Evolutionary conservation across 2,329 filamentous ascomycete species (phyloP).

Genomic region (Bipolaris oryzae): DNA sequence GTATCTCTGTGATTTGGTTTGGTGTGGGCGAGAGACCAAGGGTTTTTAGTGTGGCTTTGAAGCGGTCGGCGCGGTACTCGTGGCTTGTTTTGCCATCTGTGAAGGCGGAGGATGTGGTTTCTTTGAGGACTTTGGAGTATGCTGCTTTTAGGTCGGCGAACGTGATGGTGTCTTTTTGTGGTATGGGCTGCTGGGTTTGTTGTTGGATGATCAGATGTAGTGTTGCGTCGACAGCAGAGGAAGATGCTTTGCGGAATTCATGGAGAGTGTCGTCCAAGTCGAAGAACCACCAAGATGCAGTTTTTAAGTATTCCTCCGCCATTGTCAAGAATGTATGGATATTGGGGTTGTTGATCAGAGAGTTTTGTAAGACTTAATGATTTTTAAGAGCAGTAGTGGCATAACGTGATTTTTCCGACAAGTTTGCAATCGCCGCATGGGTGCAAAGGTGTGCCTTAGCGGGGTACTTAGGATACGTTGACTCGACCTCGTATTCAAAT

Average conservation of each 20-base stretch:
- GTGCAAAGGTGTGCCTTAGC: too few species aligned
- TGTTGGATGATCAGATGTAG: conserved; percentile 39
- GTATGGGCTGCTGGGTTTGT: neutral
- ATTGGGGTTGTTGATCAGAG: conserved; percentile 49
- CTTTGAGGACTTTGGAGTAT: conserved; percentile 46
- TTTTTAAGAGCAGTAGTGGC: too few species aligned
- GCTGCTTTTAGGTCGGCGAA: conserved; percentile 20
- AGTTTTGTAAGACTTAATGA: too few species aligned
- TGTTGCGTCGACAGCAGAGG: conserved; percentile 42
- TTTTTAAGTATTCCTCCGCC: neutral
- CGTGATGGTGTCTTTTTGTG: neutral
- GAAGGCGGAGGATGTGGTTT: conserved; percentile 51
- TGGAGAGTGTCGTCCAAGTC: conserved; percentile 59
- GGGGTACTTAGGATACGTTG: neutral
- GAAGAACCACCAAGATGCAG: conserved; percentile 52
- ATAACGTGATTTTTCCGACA: too few species aligned
- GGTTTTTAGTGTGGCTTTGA: conserved; percentile 19
- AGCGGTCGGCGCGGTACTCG: conserved; percentile 53
- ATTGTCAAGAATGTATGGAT: neutral
- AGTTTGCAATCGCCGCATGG: too few species aligned
- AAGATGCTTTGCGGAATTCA: conserved; percentile 53
- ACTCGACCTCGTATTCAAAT: neutral
- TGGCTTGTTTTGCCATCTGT: conserved; percentile 53
- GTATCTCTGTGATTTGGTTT: neutral
- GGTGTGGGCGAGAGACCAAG: neutral